Conservation (phyloP, 2,329 filamentous ascomycete genomes). For the Alternaria triticina region DNA sequence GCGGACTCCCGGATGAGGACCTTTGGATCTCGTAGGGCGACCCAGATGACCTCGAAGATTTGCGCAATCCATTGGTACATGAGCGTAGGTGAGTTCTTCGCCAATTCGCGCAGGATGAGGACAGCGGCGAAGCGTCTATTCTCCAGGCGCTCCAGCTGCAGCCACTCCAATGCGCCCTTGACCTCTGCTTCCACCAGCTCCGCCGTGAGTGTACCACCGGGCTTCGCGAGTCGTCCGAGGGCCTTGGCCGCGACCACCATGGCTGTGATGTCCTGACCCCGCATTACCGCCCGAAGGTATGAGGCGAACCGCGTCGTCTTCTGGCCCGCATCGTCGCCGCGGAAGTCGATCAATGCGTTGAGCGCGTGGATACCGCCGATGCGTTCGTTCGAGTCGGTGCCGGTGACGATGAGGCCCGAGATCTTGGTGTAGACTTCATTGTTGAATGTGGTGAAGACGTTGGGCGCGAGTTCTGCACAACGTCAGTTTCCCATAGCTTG, state of each 20-base stretch:
- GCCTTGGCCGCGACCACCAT: slow-evolving; percentile 91
- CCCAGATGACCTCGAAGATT: slow-evolving; percentile 96
- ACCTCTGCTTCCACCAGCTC: slow-evolving; percentile 97
- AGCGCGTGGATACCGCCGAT: slow-evolving; percentile 92
- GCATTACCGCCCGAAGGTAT: slow-evolving; percentile 84
- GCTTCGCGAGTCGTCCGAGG: slow-evolving; percentile 86
- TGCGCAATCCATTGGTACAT: slow-evolving; percentile 96
- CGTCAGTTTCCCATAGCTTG: slow-evolving; percentile 24
- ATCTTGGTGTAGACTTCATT: slow-evolving; percentile 70
- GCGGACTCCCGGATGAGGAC: slow-evolving; percentile 91
- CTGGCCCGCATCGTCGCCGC: slow-evolving; percentile 88
- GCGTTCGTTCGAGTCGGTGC: slow-evolving; percentile 84
- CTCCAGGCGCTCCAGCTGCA: slow-evolving; percentile 93
- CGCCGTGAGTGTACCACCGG: slow-evolving; percentile 90
- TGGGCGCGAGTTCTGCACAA: slow-evolving; percentile 73
- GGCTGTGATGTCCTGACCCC: slow-evolving; percentile 87
- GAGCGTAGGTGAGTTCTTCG: slow-evolving; percentile 89
- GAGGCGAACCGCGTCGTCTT: slow-evolving; percentile 96
- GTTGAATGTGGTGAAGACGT: slow-evolving; percentile 77
- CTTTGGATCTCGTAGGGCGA: slow-evolving; percentile 86
- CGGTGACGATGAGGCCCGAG: slow-evolving; percentile 78
- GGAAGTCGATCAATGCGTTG: slow-evolving; percentile 93
- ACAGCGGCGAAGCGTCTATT: slow-evolving; percentile 93
- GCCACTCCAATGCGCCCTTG: slow-evolving; percentile 93
- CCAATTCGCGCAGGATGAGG: slow-evolving; percentile 86